Evolutionary conservation across 1,139 yeast species (phyloP).

Genomic region (Candida glucosophila): DNA sequence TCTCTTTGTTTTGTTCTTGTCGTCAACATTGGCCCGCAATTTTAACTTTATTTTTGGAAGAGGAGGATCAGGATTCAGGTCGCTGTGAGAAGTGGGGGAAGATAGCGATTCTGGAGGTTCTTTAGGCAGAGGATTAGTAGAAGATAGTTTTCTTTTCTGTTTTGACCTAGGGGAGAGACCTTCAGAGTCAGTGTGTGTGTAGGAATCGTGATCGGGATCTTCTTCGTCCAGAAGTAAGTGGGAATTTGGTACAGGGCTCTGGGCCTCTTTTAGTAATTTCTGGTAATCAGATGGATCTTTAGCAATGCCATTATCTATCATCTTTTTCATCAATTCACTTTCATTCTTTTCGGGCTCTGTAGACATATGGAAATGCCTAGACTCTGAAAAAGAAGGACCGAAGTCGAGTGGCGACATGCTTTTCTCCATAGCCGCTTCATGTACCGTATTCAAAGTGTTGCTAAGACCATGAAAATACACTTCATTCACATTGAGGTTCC

Average conservation of each 20-base stretch:
- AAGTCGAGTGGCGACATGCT: conserved; percentile 5
- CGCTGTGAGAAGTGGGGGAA: conserved; percentile 1
- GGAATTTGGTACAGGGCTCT: conserved; percentile 15
- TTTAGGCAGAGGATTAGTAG: conserved; percentile 1
- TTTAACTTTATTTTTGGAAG: conserved; percentile 13
- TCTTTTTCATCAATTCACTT: conserved; percentile 21
- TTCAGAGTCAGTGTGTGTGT: conserved; percentile 2
- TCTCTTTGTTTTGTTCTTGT: conserved; percentile 5
- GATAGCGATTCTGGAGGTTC: not conserved
- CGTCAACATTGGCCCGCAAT: conserved; percentile 7
- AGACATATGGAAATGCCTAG: no score
- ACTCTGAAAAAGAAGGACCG: no score
- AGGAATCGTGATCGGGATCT: conserved; percentile 6
- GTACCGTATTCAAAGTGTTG: conserved; percentile 10
- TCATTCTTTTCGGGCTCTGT: conserved; percentile 6
- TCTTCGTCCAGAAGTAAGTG: conserved; percentile 23
- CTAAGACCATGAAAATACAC: conserved; percentile 30
- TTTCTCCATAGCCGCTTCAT: conserved; percentile 4
- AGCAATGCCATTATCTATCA: conserved; percentile 18
- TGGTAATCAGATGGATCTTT: conserved; percentile 17
- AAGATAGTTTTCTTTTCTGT: not conserved
- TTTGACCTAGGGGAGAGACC: conserved; percentile 1
- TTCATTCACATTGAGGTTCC: conserved; percentile 30
- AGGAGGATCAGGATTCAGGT: no score
- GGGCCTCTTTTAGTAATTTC: conserved; percentile 16